Percentiles rank a stretch among this genome's conserved stretches.
Evolutionary conservation across 495 filamentous ascomycete species (phyloP).

Genomic region (Niebla homalea): DNA sequence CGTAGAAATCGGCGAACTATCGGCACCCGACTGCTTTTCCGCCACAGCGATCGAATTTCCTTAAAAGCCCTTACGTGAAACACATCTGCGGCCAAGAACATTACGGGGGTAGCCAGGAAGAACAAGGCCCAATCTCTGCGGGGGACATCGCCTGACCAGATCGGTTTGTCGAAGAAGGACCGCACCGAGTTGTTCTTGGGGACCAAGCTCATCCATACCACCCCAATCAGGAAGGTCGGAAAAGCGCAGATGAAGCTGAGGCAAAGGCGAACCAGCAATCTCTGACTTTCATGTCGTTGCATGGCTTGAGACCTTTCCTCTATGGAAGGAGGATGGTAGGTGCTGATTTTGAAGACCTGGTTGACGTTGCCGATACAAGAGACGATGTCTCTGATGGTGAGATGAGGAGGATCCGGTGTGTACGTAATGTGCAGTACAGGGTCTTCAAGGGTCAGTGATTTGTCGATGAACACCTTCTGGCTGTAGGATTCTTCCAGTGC

Average conservation of each 20-base stretch:
- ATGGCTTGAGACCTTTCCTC: conserved; percentile 72
- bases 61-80: conserved; percentile 72
- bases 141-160: conserved; percentile 60
- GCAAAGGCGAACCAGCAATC: conserved; percentile 50
- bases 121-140: conserved; percentile 75
- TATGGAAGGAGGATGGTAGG: conserved; percentile 71
- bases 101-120: conserved; percentile 76
- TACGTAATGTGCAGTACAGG: conserved; percentile 66
- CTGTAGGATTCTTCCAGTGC: conserved; percentile 38
- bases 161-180: conserved; percentile 50
- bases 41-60: conserved; percentile 70
- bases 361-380: conserved; percentile 50
- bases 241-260: conserved; percentile 64
- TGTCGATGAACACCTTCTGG: conserved; percentile 32
- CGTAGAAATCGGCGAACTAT: conserved; percentile 68
- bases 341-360: conserved; percentile 45
- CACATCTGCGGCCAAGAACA: conserved; percentile 76
- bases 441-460: conserved; percentile 33
- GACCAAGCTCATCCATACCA: conserved; percentile 82
- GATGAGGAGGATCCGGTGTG: conserved; percentile 46
- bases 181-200: conserved; percentile 40
- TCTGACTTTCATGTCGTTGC: conserved; percentile 46
- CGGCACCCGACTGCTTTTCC: conserved; percentile 62
- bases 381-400: conserved; percentile 70
- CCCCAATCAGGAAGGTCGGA: conserved; percentile 79